These are phyloP conservation scores for Ophiostoma tasmaniense DNA, from an alignment of 2,329 filamentous ascomycete genomes.

Conservation along the genomic window DNA sequence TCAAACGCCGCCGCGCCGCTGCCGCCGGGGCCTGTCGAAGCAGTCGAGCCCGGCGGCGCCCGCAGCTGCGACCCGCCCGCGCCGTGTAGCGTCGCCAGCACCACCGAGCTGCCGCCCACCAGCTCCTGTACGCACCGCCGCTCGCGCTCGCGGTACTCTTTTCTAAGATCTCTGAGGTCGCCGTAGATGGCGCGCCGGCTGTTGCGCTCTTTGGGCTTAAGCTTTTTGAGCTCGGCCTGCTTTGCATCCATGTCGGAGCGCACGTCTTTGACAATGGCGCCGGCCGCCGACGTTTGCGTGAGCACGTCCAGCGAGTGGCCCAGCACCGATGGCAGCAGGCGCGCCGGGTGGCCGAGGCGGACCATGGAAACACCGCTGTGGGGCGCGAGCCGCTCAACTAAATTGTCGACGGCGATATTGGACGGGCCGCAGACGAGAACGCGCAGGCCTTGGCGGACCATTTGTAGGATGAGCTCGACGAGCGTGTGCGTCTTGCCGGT, in stretches of 20 bases:
- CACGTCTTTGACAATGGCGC: conserved; percentile 80
- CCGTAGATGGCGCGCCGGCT: conserved; percentile 71
- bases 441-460: conserved; percentile 63
- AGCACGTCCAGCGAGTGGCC: conserved; percentile 86
- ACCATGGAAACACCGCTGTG: conserved; percentile 83
- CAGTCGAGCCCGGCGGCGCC: neutral
- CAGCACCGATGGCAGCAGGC: conserved; percentile 78
- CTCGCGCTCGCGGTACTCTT: conserved; percentile 82
- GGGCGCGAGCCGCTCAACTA: conserved; percentile 80
- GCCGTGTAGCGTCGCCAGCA: conserved; percentile 86
- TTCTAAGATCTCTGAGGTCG: conserved; percentile 75
- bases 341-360: conserved; percentile 84
- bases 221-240: conserved; percentile 81
- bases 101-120: conserved; percentile 70
- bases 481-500: conserved; percentile 96
- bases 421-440: conserved; percentile 92
- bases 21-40: neutral
- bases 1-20: conserved; percentile 64
- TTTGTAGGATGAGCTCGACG: conserved; percentile 89
- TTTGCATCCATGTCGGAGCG: conserved; percentile 88
- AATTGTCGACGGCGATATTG: conserved; percentile 97
- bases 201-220: conserved; percentile 30
- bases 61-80: conserved; percentile 77
- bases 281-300: conserved; percentile 83
- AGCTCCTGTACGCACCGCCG: conserved; percentile 69